phyloP scores from a whole-genome alignment of 2,329 filamentous ascomycete species.

The Fusarium zealandicum region DNA sequence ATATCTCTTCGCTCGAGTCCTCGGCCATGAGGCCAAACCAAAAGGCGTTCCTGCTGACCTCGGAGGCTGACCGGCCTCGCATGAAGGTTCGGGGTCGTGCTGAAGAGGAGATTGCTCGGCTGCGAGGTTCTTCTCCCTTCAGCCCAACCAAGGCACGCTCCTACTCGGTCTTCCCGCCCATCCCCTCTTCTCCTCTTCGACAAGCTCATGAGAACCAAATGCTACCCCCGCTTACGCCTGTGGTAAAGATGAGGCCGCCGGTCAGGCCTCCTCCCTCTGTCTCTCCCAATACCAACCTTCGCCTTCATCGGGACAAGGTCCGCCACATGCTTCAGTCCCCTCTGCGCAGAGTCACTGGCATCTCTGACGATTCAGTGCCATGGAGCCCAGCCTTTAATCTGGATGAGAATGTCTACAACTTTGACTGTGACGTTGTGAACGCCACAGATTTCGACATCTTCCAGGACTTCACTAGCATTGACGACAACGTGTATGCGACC shows the following conservation, averaged over 20 bases:
- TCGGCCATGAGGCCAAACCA: constrained; percentile 79
- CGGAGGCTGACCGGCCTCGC: constrained; percentile 79
- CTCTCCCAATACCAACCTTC: constrained; percentile 91
- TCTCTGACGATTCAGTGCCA: constrained; percentile 57
- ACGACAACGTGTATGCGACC: constrained; percentile 45
- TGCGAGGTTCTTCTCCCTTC: constrained; percentile 91
- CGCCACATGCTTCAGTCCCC: constrained; percentile 83
- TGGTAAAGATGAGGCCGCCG: constrained; percentile 78
- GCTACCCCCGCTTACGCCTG: constrained; percentile 81
- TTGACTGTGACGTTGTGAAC: constrained; percentile 58
- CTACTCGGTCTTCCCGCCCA: constrained; percentile 57
- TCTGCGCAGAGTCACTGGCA: constrained; percentile 55
- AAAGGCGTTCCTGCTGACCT: constrained; percentile 71
- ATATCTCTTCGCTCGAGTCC: constrained; percentile 95
- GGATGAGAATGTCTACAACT: constrained; percentile 61
- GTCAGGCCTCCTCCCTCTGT: constrained; percentile 70
- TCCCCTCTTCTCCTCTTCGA: constrained; percentile 74
- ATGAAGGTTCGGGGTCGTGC: constrained; percentile 84
- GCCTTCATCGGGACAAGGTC: constrained; percentile 85
- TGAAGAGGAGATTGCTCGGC: constrained; percentile 92
- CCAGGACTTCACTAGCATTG: constrained; percentile 47
- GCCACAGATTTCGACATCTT: constrained; percentile 71
- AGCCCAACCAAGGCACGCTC: constrained; percentile 79
- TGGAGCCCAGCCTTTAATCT: constrained; percentile 74
- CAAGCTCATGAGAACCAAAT: constrained; percentile 64